Base-by-base conservation (phyloP, 345 rosid genomes). In the Dipteronia sinensis region DNA sequence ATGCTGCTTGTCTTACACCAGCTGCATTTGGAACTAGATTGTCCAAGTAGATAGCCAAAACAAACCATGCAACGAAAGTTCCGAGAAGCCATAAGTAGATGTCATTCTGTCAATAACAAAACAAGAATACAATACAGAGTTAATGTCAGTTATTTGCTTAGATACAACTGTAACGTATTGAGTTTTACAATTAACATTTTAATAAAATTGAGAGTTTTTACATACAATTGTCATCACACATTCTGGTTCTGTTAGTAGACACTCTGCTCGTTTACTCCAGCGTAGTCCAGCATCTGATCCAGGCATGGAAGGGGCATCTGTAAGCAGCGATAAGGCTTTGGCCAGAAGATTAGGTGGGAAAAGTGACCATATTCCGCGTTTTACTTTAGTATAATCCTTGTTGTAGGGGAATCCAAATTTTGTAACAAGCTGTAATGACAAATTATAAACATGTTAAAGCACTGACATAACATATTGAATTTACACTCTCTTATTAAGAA, bases 281-380 rank as follows among this genome's bases (percentile, higher is more conserved):
- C 93, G 90, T 65, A 95, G 84, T 61, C 98, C 98, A 63, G 81
- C 80, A 85, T 89, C 93, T 46, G 46, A 42, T 84, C 84, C 86
- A 22, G 90, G 90, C 68, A 90, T 87, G 69, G 80, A 55, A 69
- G 95, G 90, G 69, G 97, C 98, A 51, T 61, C 83, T 66, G 93
- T 80, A 61, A 93, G 97, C 67, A 84, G 70, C 7, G 67, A 65
- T 72, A 92, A 80, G 66, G 89, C 89, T 74, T 85, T 53, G 34
- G 94, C 94, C 58, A 95, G 90, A 77, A 90, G 93, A 90, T 92
- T 93, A 23, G 98, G 98, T 3, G 97, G 95, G 86, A 89, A 95
- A 16, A 95, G 51, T 38, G 97, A 93, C 98, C 92, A 95, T 84
- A 93, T 53, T 75, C 34, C 38, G 76, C 86, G 86, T 63, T 85